Conservation (phyloP, 176 grass and related monocot species). For the Avena eriantha region DNA sequence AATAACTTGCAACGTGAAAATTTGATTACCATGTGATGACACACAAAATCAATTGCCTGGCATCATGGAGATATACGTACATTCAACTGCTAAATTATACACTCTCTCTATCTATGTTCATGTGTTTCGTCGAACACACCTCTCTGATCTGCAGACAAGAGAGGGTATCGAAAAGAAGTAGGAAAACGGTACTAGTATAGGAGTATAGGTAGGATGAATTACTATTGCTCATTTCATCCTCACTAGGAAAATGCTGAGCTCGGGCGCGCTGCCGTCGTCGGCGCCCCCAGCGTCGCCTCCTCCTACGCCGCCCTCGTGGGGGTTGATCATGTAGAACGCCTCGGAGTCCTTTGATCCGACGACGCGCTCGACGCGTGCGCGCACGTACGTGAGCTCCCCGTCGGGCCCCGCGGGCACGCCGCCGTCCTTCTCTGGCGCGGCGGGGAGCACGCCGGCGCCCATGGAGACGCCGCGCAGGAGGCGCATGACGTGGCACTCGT, state of each 20-base stretch:
- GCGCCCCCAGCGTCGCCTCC: background rate
- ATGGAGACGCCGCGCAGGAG: slow-evolving; percentile 88
- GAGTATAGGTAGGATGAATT: background rate
- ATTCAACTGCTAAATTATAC: slow-evolving; percentile 22
- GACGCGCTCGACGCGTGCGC: slow-evolving; percentile 89
- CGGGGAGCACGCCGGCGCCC: slow-evolving; percentile 93
- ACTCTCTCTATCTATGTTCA: slow-evolving; percentile 28
- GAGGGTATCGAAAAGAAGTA: background rate
- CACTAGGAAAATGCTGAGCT: slow-evolving; percentile 96
- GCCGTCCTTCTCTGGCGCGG: slow-evolving; percentile 64
- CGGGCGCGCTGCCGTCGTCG: slow-evolving; percentile 49
- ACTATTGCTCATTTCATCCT: slow-evolving; percentile 74
- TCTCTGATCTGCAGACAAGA: slow-evolving; percentile 8
- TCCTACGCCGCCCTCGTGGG: slow-evolving; percentile 48
- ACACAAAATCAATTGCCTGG: slow-evolving; percentile 24
- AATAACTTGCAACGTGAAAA: background rate
- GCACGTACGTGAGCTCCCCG: slow-evolving; percentile 91
- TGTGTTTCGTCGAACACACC: background rate
- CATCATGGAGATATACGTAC: slow-evolving; percentile 17
- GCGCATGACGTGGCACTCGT: slow-evolving; percentile 82
- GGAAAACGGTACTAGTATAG: background rate
- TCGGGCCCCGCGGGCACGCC: slow-evolving; percentile 52
- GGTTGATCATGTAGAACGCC: slow-evolving; percentile 99
- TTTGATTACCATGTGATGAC: background rate
- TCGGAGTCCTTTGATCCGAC: slow-evolving; percentile 95